These are phyloP conservation scores for Candolleomyces eurysporus DNA, from an alignment of 768 basidiomycete species.

Conservation along the genomic window DNA sequence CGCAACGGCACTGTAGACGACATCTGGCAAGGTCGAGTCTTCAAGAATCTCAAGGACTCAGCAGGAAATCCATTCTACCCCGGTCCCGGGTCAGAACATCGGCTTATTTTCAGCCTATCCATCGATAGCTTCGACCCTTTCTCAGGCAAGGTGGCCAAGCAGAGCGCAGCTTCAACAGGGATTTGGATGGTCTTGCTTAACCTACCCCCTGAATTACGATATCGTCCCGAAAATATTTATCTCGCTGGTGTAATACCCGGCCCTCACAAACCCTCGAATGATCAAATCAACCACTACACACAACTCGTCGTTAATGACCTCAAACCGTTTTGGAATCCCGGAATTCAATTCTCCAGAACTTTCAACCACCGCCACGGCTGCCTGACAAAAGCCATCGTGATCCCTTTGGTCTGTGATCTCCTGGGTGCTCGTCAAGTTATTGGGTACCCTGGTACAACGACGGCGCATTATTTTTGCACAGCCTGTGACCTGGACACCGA, in stretches of 20 bases:
- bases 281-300: constrained; percentile 35
- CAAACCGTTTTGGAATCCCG: constrained; percentile 19
- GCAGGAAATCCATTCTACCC: constrained; percentile 1
- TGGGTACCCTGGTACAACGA: too few species aligned
- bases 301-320: constrained; percentile 34
- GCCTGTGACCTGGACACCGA: too few species aligned
- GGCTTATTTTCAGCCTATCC: constrained; percentile 22
- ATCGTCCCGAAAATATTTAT: constrained; percentile 34
- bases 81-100: constrained; percentile 3
- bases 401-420: constrained; percentile 31
- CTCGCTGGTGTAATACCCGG: constrained; percentile 37
- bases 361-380: background rate
- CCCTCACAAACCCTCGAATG: constrained; percentile 27
- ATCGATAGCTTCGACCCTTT: constrained; percentile 34
- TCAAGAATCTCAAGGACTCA: background rate
- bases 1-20: background rate
- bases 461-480: too few species aligned
- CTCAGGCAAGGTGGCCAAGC: constrained; percentile 21
- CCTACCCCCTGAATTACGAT: constrained; percentile 26
- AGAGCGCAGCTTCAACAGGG: constrained; percentile 18
- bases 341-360: background rate
- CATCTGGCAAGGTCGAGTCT: background rate
- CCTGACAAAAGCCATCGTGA: background rate
- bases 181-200: constrained; percentile 32
- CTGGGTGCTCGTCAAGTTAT: constrained; percentile 25